Evolutionary conservation across 805 yeast genomes (phyloP).

Genomic region (Pichia phayaonensis): DNA sequence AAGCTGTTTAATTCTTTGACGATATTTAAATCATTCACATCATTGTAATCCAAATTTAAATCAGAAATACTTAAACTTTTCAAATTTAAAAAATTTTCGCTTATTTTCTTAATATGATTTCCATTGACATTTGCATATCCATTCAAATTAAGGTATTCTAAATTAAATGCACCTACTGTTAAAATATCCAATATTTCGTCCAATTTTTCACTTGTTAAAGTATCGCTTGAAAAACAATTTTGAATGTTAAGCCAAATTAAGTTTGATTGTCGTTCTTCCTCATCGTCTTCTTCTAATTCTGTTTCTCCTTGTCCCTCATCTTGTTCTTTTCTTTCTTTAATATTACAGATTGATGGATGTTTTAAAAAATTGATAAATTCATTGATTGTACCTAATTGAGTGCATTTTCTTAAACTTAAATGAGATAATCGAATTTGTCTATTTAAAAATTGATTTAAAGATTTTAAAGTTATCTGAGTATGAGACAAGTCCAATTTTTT

Average conservation of each 20-base stretch:
- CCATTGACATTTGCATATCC: constrained; percentile 40
- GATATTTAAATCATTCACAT: constrained; percentile 18
- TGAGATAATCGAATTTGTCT: constrained; percentile 59
- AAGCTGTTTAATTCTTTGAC: constrained; percentile 49
- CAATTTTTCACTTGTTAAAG: constrained; percentile 5
- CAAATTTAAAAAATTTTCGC: constrained; percentile 32
- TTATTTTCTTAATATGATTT: constrained; percentile 32
- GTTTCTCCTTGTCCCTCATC: constrained; percentile 14
- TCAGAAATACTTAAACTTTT: constrained; percentile 29
- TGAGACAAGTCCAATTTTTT: constrained; percentile 73
- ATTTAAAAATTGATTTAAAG: constrained; percentile 46
- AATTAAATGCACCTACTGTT: constrained; percentile 30
- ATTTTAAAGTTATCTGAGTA: constrained; percentile 62
- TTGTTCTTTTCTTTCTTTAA: constrained; percentile 16
- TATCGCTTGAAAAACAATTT: constrained; percentile 42
- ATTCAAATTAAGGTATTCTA: constrained; percentile 43
- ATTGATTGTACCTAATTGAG: constrained; percentile 57
- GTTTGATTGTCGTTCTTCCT: constrained; percentile 11
- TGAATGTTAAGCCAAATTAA: constrained; percentile 47
- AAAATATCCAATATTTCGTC: constrained; percentile 5
- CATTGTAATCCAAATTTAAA: constrained; percentile 4
- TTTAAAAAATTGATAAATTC: constrained; percentile 60
- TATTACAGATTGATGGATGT: constrained; percentile 51
- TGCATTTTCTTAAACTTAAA: constrained; percentile 58
- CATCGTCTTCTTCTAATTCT: neutral